These are phyloP conservation scores for Clavispora phyllophila DNA, from an alignment of 805 yeast species.

Conservation along the genomic window DNA sequence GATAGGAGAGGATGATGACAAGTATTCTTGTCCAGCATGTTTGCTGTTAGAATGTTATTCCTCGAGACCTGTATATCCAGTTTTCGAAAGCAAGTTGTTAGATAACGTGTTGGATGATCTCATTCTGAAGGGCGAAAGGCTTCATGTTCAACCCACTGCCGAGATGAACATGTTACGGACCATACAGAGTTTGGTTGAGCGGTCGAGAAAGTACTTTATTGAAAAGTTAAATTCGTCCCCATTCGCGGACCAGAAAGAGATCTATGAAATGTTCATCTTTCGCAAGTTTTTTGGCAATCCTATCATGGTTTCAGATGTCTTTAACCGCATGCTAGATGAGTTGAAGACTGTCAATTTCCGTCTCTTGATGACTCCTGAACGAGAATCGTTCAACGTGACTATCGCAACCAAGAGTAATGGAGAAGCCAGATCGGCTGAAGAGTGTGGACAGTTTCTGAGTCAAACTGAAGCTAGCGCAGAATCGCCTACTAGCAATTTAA, in stretches of 20 bases:
- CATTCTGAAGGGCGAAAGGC: background rate
- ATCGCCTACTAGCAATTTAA: background rate
- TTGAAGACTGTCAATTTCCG: background rate
- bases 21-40: constrained; percentile 15
- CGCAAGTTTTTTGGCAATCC: constrained; percentile 15
- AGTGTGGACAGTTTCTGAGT: background rate
- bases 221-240: background rate
- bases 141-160: constrained; percentile 3
- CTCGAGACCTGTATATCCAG: background rate
- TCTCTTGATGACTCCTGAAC: background rate
- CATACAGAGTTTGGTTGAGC: background rate
- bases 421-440: background rate
- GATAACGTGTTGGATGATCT: background rate
- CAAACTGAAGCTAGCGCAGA: background rate
- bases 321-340: background rate
- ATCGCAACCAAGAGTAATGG: background rate
- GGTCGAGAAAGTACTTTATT: background rate
- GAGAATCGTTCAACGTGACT: background rate
- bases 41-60: background rate
- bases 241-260: background rate
- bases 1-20: constrained; percentile 13
- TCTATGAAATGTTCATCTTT: constrained; percentile 10
- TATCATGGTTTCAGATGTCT: background rate
- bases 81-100: background rate
- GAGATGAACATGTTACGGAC: constrained; percentile 5